Evolutionary conservation across 2,329 filamentous ascomycete species (phyloP), one percentile per base, ranked within the genome.

Genomic region (Aspergillus chevalieri): DNA sequence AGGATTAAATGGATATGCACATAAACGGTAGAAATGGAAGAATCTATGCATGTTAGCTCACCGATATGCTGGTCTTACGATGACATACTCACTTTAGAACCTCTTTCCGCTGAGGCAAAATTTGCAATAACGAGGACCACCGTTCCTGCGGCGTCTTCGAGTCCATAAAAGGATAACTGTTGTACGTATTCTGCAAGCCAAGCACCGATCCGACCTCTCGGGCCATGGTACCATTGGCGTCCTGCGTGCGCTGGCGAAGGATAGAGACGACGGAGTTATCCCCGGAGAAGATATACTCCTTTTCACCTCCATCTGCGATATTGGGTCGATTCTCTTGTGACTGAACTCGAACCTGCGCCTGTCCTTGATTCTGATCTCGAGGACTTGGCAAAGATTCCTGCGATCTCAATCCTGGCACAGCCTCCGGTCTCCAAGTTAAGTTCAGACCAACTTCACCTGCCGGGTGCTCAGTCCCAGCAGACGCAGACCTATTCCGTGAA

Each of bases 201-300:
- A 67, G 48, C 14, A 67, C 62, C 6, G 64, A 65, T 0, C 62
- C 57, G 7, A 60, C 55, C 7, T 67, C 61, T 1, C 55, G 57
- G 3, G 57, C 56, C 51, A 64, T 57, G 1, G 57, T 57, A 24
- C 60, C 63, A 50, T 61, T 58, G 2, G 53, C 54, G 47, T 62
- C 58, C n/a, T 61, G 62, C 22, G 60, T 55, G 17, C 56, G 52
- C 14, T 56, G 48, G 4, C 63, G 58, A 21, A 66, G 47, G 3
- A 66, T 61, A 1, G 63, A 66, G 6, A 65, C 51, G 4, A 67
- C 53, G 4, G 65, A 65, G 24, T 65, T 65, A 45, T 65, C 63
- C 2, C 65, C 65, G 0, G 63, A 63, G 24, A 58, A 67, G 3
- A 62, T 54, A 51, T 62, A 60, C 28, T 57, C 53, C 41, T 56